phyloP scores from a whole-genome alignment of 2,329 filamentous ascomycete genomes.

The Arthrocladium fulminans region DNA sequence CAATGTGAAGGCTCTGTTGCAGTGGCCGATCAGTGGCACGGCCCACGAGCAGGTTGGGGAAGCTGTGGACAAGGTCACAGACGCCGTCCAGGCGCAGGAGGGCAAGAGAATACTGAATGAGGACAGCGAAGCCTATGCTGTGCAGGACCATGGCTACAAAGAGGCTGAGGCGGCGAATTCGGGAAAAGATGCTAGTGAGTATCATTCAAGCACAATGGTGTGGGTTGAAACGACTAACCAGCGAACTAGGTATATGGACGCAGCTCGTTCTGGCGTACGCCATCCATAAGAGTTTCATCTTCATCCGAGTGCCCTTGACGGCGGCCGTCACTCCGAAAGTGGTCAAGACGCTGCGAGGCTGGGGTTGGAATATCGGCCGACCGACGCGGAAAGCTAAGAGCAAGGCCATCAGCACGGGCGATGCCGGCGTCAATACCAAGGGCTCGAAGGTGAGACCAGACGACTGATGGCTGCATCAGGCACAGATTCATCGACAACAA shows the following conservation, averaged over 20 bases:
- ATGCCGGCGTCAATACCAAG: conserved; percentile 20
- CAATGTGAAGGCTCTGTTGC: conserved; percentile 28
- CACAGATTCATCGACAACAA: too few species aligned
- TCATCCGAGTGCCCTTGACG: conserved; percentile 85
- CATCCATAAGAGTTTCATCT: conserved; percentile 96
- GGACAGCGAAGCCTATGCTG: conserved; percentile 21
- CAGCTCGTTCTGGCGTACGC: conserved; percentile 90
- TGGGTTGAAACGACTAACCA: conserved; percentile 12
- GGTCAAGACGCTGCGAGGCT: conserved; percentile 75
- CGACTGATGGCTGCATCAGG: not conserved
- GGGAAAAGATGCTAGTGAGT: conserved; percentile 65
- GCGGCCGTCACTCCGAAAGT: conserved; percentile 87
- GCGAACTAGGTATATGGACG: conserved; percentile 57
- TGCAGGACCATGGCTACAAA: conserved; percentile 44
- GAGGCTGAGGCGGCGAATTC: conserved; percentile 54
- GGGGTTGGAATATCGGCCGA: conserved; percentile 88
- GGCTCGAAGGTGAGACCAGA: conserved; percentile 17
- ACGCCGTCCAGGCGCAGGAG: conserved; percentile 22
- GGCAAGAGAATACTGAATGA: conserved; percentile 12
- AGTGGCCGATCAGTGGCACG: conserved; percentile 20
- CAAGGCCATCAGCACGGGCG: conserved; percentile 25
- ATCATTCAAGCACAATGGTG: not conserved
- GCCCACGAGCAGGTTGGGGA: conserved; percentile 12
- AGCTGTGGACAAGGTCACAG: conserved; percentile 14
- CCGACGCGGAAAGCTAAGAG: conserved; percentile 26